Conservation (phyloP, 2,329 filamentous ascomycete genomes). For the Monilinia fructigena region DNA sequence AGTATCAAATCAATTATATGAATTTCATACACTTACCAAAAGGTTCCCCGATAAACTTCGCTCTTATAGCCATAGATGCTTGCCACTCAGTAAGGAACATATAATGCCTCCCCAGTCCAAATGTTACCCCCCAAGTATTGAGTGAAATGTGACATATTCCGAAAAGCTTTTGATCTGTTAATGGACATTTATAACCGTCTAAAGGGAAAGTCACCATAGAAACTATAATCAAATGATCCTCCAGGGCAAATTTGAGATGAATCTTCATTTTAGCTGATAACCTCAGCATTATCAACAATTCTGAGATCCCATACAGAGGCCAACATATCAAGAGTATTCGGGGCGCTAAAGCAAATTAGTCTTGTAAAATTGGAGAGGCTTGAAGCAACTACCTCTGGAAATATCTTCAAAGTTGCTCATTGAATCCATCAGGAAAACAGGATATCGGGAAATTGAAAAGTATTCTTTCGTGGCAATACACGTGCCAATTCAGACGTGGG, state of each 20-base stretch:
- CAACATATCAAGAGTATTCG: slow-evolving; percentile 18
- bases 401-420: neutral
- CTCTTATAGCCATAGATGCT: slow-evolving; percentile 6
- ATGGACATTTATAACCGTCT: neutral
- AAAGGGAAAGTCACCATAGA: slow-evolving; percentile 2
- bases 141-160: slow-evolving; percentile 17
- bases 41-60: slow-evolving; percentile 10
- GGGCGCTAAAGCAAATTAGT: neutral
- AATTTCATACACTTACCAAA: neutral
- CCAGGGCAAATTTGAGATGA: slow-evolving; percentile 14
- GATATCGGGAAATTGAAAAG: neutral
- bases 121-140: slow-evolving; percentile 12
- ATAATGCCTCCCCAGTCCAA: slow-evolving; percentile 12
- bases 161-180: slow-evolving; percentile 7
- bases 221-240: slow-evolving; percentile 8
- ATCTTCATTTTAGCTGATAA: slow-evolving; percentile 13
- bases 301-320: slow-evolving; percentile 19
- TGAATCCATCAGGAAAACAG: slow-evolving; percentile 4
- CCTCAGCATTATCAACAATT: slow-evolving; percentile 14
- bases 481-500: neutral
- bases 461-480: neutral
- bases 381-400: slow-evolving; percentile 1
- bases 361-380: too few relatives aligned
- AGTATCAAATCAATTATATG: neutral
- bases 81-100: slow-evolving; percentile 5